These are phyloP conservation scores for Gomphus bonarii DNA, from an alignment of 1,284 basidiomycete species.

Conservation along the genomic window DNA sequence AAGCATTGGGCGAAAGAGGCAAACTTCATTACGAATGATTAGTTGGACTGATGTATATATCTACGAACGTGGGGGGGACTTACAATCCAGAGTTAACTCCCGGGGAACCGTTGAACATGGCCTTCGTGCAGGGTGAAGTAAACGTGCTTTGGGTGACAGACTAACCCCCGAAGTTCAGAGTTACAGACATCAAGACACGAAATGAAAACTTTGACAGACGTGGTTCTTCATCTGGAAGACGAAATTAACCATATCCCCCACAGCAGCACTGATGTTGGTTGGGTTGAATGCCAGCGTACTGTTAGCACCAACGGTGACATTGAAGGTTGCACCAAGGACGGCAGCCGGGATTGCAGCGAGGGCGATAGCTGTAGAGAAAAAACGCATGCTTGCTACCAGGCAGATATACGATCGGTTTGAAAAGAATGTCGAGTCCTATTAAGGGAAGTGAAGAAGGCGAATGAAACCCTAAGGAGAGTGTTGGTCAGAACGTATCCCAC, in stretches of 20 bases:
- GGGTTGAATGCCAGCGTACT: constrained; percentile 26
- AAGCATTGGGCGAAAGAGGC: constrained; percentile 21
- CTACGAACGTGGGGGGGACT: constrained; percentile 14
- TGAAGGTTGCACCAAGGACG: constrained; percentile 18
- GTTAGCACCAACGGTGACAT: constrained; percentile 26
- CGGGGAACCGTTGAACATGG: constrained; percentile 15
- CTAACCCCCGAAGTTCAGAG: constrained; percentile 16
- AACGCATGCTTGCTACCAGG: constrained; percentile 6
- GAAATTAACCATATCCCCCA: constrained; percentile 33
- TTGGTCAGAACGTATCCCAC: background rate
- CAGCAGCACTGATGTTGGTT: constrained; percentile 33
- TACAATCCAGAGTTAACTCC: constrained; percentile 35
- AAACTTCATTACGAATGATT: constrained; percentile 18
- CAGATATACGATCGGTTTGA: background rate
- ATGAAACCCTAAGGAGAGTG: background rate
- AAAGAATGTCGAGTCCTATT: background rate
- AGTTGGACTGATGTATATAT: background rate
- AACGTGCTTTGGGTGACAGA: constrained; percentile 37
- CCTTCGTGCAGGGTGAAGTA: constrained; percentile 26
- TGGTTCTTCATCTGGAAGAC: constrained; percentile 17
- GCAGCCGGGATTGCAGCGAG: constrained; percentile 19
- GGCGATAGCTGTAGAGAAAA: constrained; percentile 13
- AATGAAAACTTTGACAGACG: constrained; percentile 23
- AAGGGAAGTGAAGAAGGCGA: background rate
- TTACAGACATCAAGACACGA: background rate